These are phyloP conservation scores for Emericellopsis cladophorae DNA, from an alignment of 2,329 filamentous ascomycete genomes.

Conservation along the genomic window DNA sequence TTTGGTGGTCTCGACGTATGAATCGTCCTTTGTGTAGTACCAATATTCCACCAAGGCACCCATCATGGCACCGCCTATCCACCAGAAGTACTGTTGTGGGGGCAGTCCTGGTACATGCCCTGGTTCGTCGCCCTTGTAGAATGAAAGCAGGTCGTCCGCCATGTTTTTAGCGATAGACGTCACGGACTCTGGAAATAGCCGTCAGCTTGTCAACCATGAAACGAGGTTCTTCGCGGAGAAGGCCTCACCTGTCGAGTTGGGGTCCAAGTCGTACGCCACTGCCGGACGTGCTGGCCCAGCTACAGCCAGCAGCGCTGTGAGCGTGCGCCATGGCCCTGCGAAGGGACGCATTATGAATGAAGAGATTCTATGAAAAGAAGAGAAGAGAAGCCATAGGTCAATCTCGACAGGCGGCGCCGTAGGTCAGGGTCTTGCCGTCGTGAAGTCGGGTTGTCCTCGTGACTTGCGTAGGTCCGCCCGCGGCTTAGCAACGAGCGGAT, in stretches of 20 bases:
- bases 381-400: no score
- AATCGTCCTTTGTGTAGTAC: conserved; percentile 64
- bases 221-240: not conserved
- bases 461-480: no score
- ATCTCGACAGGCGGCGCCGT: no score
- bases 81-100: conserved; percentile 42
- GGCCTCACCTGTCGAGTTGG: conserved; percentile 19
- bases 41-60: conserved; percentile 69
- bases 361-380: no score
- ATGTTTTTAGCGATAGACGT: conserved; percentile 34
- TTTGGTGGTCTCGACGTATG: conserved; percentile 55
- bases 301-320: conserved; percentile 11
- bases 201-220: not conserved
- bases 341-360: no score
- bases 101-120: conserved; percentile 38
- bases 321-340: no score
- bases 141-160: conserved; percentile 33
- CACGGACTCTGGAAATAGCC: conserved; percentile 29
- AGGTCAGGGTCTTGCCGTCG: no score
- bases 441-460: no score
- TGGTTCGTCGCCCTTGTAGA: conserved; percentile 32
- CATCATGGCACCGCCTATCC: conserved; percentile 60
- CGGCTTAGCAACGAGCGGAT: no score
- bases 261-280: conserved; percentile 21
- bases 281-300: conserved; percentile 8